A percentile compares a stretch with the other conserved stretches of the same genome.
Conservation (phyloP, 768 basidiomycete genomes). For the Serendipita sp. region DNA sequence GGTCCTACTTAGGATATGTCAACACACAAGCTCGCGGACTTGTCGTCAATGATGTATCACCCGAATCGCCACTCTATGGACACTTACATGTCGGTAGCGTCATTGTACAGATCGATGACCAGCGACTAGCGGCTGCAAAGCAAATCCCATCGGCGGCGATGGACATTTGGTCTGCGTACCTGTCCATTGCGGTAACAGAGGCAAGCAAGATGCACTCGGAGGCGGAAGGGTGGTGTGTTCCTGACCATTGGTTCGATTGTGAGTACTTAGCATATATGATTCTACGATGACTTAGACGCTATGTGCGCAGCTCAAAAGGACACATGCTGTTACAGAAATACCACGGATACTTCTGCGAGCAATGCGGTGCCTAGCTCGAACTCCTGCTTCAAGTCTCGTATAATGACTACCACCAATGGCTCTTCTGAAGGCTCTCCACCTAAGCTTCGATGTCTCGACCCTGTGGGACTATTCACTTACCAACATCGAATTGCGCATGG, state of each 20-base stretch:
- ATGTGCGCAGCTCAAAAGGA: no score
- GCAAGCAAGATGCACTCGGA: constrained; percentile 6
- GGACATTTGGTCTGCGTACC: constrained; percentile 30
- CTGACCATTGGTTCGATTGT: constrained; percentile 20
- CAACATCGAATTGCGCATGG: constrained; percentile 25
- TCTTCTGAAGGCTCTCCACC: constrained; percentile 6
- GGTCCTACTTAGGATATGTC: not conserved
- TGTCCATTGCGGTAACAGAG: constrained; percentile 14
- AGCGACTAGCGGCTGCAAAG: constrained; percentile 20
- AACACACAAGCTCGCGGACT: not conserved
- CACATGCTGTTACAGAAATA: no score
- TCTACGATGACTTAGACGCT: no score
- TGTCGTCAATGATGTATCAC: not conserved
- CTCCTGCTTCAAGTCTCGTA: constrained; percentile 14
- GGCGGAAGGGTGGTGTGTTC: constrained; percentile 46
- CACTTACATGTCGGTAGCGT: constrained; percentile 43
- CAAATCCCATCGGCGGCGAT: not conserved
- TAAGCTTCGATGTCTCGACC: constrained; percentile 37
- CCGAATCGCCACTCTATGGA: constrained; percentile 41
- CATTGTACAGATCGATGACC: constrained; percentile 52
- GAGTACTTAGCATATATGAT: not conserved
- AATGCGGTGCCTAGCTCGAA: not conserved
- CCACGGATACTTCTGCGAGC: not conserved
- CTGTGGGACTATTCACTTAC: constrained; percentile 33
- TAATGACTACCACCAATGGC: constrained; percentile 9